Conservation (phyloP, 164 flowering plant species). For the Vitis rotundifolia region DNA sequence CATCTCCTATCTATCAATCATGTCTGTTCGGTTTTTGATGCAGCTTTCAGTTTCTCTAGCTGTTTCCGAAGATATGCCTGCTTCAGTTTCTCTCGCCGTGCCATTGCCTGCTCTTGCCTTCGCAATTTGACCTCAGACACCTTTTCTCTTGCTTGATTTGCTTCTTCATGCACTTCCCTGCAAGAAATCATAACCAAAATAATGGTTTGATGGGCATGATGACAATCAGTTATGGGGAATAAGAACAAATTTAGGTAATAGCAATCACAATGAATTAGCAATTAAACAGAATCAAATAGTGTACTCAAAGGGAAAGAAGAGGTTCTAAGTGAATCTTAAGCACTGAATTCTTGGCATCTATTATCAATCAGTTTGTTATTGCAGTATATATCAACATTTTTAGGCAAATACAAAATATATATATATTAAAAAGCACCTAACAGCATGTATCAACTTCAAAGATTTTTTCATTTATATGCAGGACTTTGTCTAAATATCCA, state of each 20-base stretch:
- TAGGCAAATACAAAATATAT: too few species aligned
- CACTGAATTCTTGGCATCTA: too few species aligned
- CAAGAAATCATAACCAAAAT: constrained; percentile 9
- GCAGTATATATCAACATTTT: too few species aligned
- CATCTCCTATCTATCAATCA: neutral
- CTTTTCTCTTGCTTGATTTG: constrained; percentile 77
- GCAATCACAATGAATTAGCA: neutral
- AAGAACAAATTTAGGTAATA: neutral
- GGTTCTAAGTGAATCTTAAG: too few species aligned
- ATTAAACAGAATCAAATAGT: too few species aligned
- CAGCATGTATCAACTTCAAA: too few species aligned
- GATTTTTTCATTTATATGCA: too few species aligned
- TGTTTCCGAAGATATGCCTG: constrained; percentile 83
- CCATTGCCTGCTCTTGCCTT: constrained; percentile 76
- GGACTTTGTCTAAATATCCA: too few species aligned
- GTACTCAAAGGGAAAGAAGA: too few species aligned
- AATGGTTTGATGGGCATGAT: neutral
- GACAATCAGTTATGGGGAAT: neutral
- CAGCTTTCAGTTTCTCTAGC: constrained; percentile 77
- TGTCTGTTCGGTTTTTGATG: constrained; percentile 40
- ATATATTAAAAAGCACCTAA: too few species aligned
- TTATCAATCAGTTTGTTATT: too few species aligned
- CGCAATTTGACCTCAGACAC: constrained; percentile 62
- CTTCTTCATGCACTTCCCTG: constrained; percentile 97
- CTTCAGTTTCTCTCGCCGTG: constrained; percentile 82